Base-by-base conservation (phyloP, 352 stramenopile genomes). In the Phytophthora boehmeriae region DNA sequence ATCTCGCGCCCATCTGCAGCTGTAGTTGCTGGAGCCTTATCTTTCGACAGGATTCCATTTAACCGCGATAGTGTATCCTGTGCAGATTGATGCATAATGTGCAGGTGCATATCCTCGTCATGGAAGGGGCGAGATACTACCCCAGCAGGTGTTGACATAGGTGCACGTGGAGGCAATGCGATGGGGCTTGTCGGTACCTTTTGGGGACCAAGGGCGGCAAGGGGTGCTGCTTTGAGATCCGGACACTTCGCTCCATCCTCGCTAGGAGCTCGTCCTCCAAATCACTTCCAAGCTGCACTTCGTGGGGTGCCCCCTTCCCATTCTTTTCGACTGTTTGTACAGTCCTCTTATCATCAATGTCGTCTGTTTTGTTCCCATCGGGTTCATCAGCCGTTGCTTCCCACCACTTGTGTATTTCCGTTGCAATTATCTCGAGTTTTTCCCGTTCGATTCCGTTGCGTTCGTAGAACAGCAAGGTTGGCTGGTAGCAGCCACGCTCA, bases 401-500 rank as follows among this genome's bases (percentile, higher is more conserved):
- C 83, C 80, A 92, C 81, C 82, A 92, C 55, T 79, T 76, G 52
- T 95, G 83, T 23, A 95, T 92, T 25, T 89, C 75, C 0, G 71
- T 60, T 2, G 83, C 84, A 10, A 89, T 80, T 14, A 80, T 70
- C 47, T 93, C 78, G 0, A 95, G 73, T n/a, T 81, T 70, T 14
- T 78, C 66, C 17, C 79, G 75, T 19, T 89, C 54, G 10, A 95
- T 80, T 8, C 72, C 75, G 19, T 86, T 89, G 54, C 83, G 83
- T 36, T 95, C 86, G 43, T 92, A 95, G 48, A 93, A 95, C 2
- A 95, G 56, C 36, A 95, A 60, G 16, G 86, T 95, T 17, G 86
- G 86, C 62, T 93, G 86, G 63, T 95, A 95, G 9, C 80, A 75
- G 28, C 86, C 86, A 10, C 84, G 80, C 30, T 93, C 86, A n/a